Base-by-base conservation (phyloP, 768 basidiomycete genomes). In the Coprinopsis marcescibilis region DNA sequence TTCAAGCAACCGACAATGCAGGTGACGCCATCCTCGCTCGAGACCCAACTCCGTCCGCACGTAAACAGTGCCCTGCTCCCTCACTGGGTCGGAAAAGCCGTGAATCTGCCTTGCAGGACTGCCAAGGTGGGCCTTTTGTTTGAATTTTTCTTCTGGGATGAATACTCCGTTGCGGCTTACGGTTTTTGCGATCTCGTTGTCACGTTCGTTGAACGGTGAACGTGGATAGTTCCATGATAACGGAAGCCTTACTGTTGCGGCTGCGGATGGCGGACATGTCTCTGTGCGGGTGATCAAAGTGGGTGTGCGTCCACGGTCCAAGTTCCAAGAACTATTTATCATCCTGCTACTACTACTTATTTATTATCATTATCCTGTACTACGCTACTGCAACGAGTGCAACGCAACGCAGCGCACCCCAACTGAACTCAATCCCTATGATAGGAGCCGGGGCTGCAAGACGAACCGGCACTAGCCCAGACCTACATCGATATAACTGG, bases 401-500 rank as follows among this genome's bases (percentile, higher is more conserved):
- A n/a, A n/a, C n/a, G n/a, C n/a, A n/a, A n/a, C n/a, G n/a, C n/a
- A n/a, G n/a, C n/a, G n/a, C n/a, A n/a, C n/a, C n/a, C n/a, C n/a
- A n/a, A n/a, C n/a, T n/a, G n/a, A n/a, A n/a, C n/a, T n/a, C n/a
- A n/a, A n/a, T n/a, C n/a, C n/a, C 10, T 8, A 32, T 8, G 8
- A n/a, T 32, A n/a, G 30, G 8, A 8, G 33, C 13, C 35, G 15
- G 38, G 13, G 33, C 42, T 42, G 24, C 23, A 46, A 33, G 43
- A 78, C 73, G 71, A 68, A 47, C 58, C 69, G 20, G 62, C 69
- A 37, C 64, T 82, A 43, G 63, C 64, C 1, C 79, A 78, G 43
- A 65, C 75, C 2, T 87, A 66, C 51, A 65, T 84, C 37, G 88
- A 90, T 60, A 65, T 89, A 43, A 72, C 89, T 24, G 87, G 85